These are phyloP conservation scores for Dioszegia hungarica DNA, from an alignment of 768 basidiomycete genomes.

Conservation along the genomic window DNA sequence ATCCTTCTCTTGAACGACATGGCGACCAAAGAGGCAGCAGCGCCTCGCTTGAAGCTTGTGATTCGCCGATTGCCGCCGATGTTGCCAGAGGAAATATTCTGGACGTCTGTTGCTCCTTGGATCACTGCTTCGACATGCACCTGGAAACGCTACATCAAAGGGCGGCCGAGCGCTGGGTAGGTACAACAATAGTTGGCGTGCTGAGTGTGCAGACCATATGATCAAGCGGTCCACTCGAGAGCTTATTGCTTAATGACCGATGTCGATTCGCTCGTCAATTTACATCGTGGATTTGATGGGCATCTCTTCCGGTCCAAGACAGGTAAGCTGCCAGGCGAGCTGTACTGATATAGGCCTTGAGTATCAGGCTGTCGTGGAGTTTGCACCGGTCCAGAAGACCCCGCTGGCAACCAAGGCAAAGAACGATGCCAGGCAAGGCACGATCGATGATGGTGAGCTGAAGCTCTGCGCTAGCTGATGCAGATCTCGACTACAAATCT, in stretches of 20 bases:
- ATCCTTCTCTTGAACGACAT: background rate
- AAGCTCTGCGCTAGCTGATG: background rate
- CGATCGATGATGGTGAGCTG: conserved; percentile 77
- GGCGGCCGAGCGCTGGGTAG: conserved; percentile 34
- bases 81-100: conserved; percentile 86
- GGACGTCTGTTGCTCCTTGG: conserved; percentile 84
- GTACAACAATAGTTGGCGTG: conserved; percentile 1
- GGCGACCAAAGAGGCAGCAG: background rate
- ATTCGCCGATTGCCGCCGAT: conserved; percentile 85
- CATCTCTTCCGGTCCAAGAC: conserved; percentile 87
- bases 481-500: conserved; percentile 50
- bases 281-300: conserved; percentile 82
- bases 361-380: conserved; percentile 84
- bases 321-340: conserved; percentile 56
- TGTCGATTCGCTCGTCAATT: conserved; percentile 64
- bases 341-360: conserved; percentile 64
- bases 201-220: conserved; percentile 30
- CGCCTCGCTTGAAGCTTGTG: conserved; percentile 60
- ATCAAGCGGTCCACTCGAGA: conserved; percentile 54
- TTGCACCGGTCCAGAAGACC: conserved; percentile 85
- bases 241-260: conserved; percentile 88
- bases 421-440: conserved; percentile 70
- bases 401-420: conserved; percentile 58
- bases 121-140: conserved; percentile 60
- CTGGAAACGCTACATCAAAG: conserved; percentile 43